Evolutionary conservation across 2,329 filamentous ascomycete species (phyloP), one percentile per base, ranked within the genome.

Genomic region (Scytalidium lignicola): DNA sequence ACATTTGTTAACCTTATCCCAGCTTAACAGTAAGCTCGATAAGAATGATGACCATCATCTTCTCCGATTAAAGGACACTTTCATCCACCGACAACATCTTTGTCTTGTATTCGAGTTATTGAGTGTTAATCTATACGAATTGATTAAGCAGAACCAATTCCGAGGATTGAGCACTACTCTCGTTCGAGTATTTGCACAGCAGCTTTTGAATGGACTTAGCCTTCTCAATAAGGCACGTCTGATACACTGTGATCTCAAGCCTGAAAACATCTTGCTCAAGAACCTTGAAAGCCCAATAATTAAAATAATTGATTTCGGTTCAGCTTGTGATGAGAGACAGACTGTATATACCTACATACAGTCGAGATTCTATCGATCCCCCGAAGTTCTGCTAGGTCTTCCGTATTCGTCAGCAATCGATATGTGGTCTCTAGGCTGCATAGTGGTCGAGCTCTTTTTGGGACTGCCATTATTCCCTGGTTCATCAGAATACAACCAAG

Each of bases 121-220:
- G 49, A 97, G 92, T 61, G 93, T 99, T 67, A 99, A 99, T 66
- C 70, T 99, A 54, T 99, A 99, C 71, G 93, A 99, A 70, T 76
- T 99, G 55, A 99, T 99, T 74, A 99, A 99, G 74, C 93, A 99
- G 70, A 99, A 99, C 66, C 93, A 99, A 65, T 99, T 99, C 79
- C 85, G 93, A 58, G 93, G 93, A 48, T 74, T 99, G 56, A 97
- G 93, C 71, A 99, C 93, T 19, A 99, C 93, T 0, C 79, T 99
- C 43, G 93, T 99, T 42, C 86, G 93, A 50, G 93, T 99, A 18
- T 99, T 99, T 70, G 93, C 93, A 12, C 93, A 99, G 67, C 93
- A 99, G 70, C 74, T 99, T 49, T 78, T 99, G 54, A 97, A 95
- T 61, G 93, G 92, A 2, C 74, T 99, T 49, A 89, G 90, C 46